phyloP scores from a whole-genome alignment of 805 yeast genomes.

The Ogataea pignaliae region DNA sequence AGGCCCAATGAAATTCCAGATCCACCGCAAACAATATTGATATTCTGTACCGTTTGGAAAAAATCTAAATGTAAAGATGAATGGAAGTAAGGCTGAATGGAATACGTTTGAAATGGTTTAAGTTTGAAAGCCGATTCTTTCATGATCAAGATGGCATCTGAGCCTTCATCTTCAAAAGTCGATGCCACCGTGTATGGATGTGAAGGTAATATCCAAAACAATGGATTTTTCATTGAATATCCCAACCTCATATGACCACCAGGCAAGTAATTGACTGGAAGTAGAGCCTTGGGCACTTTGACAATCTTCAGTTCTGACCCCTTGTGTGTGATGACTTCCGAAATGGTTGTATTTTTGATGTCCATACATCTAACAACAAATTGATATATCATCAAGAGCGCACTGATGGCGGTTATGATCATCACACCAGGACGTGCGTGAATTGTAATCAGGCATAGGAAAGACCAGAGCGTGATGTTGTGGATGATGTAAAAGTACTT shows the following conservation, averaged over 20 bases:
- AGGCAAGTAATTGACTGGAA: slow-evolving; percentile 34
- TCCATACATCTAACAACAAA: slow-evolving; percentile 29
- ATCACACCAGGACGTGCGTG: slow-evolving; percentile 74
- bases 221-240: slow-evolving; percentile 31
- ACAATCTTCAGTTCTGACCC: slow-evolving; percentile 21
- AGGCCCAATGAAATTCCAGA: slow-evolving; percentile 66
- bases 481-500: slow-evolving; percentile 54
- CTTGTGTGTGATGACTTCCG: slow-evolving; percentile 16
- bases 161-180: slow-evolving; percentile 24
- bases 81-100: slow-evolving; percentile 36
- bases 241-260: slow-evolving; percentile 59
- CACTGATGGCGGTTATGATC: slow-evolving; percentile 27
- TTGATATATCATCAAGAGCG: slow-evolving; percentile 33
- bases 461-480: slow-evolving; percentile 42
- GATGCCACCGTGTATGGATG: slow-evolving; percentile 68
- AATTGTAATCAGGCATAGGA: slow-evolving; percentile 41
- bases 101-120: slow-evolving; percentile 29
- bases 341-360: slow-evolving; percentile 16
- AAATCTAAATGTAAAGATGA: slow-evolving; percentile 42
- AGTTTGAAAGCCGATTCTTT: slow-evolving; percentile 37
- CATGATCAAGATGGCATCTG: slow-evolving; percentile 39
- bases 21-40: slow-evolving; percentile 63
- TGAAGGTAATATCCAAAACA: slow-evolving; percentile 49
- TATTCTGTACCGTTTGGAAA: slow-evolving; percentile 44
- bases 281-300: slow-evolving; percentile 15